Evolutionary conservation across 305 asterid species (phyloP), one percentile per base, ranked within the genome.

Genomic region (Caryopteris hybrid): DNA sequence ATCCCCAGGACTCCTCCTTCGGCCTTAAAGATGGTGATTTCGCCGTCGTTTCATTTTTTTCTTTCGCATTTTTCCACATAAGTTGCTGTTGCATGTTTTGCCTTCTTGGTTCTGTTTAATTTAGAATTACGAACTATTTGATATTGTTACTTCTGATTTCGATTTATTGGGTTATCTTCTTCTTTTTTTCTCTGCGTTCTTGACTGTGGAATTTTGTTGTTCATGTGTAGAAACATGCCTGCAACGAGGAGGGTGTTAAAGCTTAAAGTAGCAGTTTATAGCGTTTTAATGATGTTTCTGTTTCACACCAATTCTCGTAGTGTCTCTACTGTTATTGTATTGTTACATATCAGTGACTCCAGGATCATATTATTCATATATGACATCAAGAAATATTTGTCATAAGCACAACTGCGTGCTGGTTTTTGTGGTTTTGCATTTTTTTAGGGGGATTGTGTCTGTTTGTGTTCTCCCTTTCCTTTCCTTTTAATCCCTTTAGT

Each of bases 21-120:
- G 95, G 89, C 74, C 89, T 91, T 74, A 80, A 81, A 70, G 85
- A 83, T 76, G 96, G 96, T 88, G 73, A 54, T 46, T 42, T n/a
- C 14, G 17, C 38, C 71, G 3, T 21, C 14, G 10, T 41, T 61
- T 54, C 17, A 1, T 4, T 39, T 9, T 39, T 12, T 47, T n/a
- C 20, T 7, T 61, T 22, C 22, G 55, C 29, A 25, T 73, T 43
- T 66, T 55, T 46, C 56, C n/a, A 25, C 33, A 13, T 22, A 54
- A n/a, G 33, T 54, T 61, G 61, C 11, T 2, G n/a, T 33, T 53
- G 61, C 69, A 38, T 70, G 23, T 39, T 38, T 48, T 38, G 55
- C 66, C 31, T 53, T 33, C 22, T 12, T 33, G 8, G 18, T 23
- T 55, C 53, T 38, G 65, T 59, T 74, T n/a, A n/a, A 12, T 47